Evolutionary conservation across 768 basidiomycete species (phyloP).

Genomic region (Austroboletus eburneus): DNA sequence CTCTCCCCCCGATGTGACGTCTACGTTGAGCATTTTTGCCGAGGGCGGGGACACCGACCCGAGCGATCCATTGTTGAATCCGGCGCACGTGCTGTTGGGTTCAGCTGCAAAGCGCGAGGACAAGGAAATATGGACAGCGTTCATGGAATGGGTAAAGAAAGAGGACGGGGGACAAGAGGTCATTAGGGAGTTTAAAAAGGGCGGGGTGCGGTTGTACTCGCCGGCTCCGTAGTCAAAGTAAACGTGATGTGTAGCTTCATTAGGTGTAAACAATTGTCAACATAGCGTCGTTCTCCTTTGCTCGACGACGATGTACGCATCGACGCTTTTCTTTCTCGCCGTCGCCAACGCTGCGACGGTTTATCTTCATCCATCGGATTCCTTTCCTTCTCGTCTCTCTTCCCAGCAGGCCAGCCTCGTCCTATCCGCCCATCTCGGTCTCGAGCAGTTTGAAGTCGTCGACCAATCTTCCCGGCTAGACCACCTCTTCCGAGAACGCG

Average conservation of each 20-base stretch:
- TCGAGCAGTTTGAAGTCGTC: constrained; percentile 59
- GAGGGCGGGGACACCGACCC: constrained; percentile 37
- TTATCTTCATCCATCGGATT: constrained; percentile 50
- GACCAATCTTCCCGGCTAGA: constrained; percentile 27
- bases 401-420: constrained; percentile 54
- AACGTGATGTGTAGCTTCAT: no score
- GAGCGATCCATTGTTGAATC: constrained; percentile 43
- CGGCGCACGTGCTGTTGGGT: constrained; percentile 42
- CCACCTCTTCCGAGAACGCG: constrained; percentile 31
- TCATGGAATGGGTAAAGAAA: constrained; percentile 42
- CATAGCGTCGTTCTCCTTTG: no score
- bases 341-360: constrained; percentile 51
- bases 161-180: constrained; percentile 44
- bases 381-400: constrained; percentile 39
- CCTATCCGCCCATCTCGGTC: constrained; percentile 66
- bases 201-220: constrained; percentile 31
- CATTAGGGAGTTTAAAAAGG: constrained; percentile 35
- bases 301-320: constrained; percentile 17
- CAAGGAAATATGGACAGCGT: constrained; percentile 31
- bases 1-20: constrained; percentile 30
- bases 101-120: constrained; percentile 24
- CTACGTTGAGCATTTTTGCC: constrained; percentile 36
- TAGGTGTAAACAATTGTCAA: constrained; percentile 27
- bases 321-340: constrained; percentile 27
- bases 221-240: constrained; percentile 18